Base-by-base conservation (phyloP, 176 grass and related monocot species). In the Dactylis glomerata region DNA sequence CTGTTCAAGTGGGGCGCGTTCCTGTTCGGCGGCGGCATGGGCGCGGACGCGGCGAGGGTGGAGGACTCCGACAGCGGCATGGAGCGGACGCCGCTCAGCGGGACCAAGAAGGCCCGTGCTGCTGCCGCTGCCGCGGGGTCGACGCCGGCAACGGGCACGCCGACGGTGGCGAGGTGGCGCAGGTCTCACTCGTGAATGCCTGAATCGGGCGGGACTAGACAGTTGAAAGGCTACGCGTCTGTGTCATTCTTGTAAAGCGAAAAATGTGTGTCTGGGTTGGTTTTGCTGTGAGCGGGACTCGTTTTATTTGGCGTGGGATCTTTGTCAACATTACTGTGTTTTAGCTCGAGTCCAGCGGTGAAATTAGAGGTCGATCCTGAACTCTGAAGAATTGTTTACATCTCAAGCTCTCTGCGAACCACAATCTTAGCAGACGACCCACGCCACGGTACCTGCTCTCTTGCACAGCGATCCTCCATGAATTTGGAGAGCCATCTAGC, bases 1-100 rank as follows among this genome's bases (percentile, higher is more conserved):
- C 85, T 97, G 45, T 89, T 94, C 62, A 83, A 80, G 72, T 94
- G 94, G 94, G 87, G 92, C 61, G 82, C 92, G 26, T 81, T 97
- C 52, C 78, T 97, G 72, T 97, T 97, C 67, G 84, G 92, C 30
- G 87, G 77, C 20, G 46, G 76, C 15, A 51, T 51, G 2, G 86
- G 82, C 20, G 63, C 80, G 11, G 89, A 78, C 12, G 81, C 87
- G 11, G 73, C 58, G 19, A 97, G 84, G 69, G 80, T 92, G 10
- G 95, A 97, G 9, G 90, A 94, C 72, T 97, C 88, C n/a, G 92
- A 91, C 32, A 89, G 83, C 36, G 86, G 92, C 55, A 36, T 78
- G 46, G 94, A 94, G 32, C 77, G 89, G 88, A 97, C 92, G 57
- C 95, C 92, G 20, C 44, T 86, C 42, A 88, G 72, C 68, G 62